Base-by-base conservation (phyloP, 129 eudicot genomes). In the Chrysanthemum makinoi region DNA sequence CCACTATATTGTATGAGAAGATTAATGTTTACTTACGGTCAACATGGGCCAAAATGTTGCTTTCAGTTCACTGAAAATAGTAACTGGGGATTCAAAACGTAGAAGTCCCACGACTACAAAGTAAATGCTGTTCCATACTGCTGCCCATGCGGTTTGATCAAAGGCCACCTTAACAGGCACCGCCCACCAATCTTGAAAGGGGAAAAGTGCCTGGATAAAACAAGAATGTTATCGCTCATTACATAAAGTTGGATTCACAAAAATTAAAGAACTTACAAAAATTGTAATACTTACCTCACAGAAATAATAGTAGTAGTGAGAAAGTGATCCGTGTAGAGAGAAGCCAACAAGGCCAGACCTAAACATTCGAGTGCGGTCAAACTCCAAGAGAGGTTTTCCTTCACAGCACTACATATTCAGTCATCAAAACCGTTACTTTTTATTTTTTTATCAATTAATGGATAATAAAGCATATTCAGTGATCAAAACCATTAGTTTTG, bases 151-250 rank as follows among this genome's bases (percentile, higher is more conserved):
- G 6, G 97, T 83, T 84, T 91, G 97, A 79, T 91, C 97, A 65
- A 91, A 88, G 2, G 87, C 96, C 44, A 88, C 91, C 81, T 91
- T 91, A 12, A 83, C 86, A 4, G 85, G 97, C 28, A 91, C 97
- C 72, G 77, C 95, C 97, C 97, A 91, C 96, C 97, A 91, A 70
- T 86, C 95, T 56, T 91, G 85, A 81, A 72, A 88, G 9, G 97
- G 97, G 66, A 91, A 80, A 49, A 91, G 85, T 44, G 83, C 86
- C 97, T 90, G 80, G 62, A 59, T 50, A 33, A 15, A 56, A 64
- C 51, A 24, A 28, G 47, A 63, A 55, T 22, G 61, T 72, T 62
- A 62, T 28, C 14, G 43, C n/a, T 52, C n/a, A 5, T 52, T 52
- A 4, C 57, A 52, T 52, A 17, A 30, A 30, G 54, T 17, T 35